Evolutionary conservation across 164 flowering plant species (phyloP), one percentile per base, ranked within the genome.

Genomic region (Akebia trifoliata): DNA sequence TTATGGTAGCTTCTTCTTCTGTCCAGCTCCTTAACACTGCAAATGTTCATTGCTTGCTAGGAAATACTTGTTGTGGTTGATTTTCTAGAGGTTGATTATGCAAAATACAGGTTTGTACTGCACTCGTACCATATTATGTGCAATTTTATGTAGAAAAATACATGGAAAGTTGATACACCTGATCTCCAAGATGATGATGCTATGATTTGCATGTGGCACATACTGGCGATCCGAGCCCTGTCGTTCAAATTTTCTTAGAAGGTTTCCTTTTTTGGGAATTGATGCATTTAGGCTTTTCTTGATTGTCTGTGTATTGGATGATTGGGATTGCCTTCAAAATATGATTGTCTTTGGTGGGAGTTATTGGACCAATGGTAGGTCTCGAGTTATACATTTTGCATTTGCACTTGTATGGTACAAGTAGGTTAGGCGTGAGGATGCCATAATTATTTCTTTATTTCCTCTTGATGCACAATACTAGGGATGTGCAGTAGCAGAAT

Each of bases 51-150:
- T 66, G 95, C 99, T 43, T 87, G 95, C 67, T 86, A 86, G 55
- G 99, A 97, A 53, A 93, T 93, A 67, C 96, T 95, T 46, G 78
- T 90, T 66, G 68, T 93, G 53, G 99, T 93, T 70, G 95, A 95
- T 36, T 93, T 93, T 76, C 81, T 93, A 12, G 99, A 90, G 80
- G 83, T 95, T 68, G 99, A 90, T 77, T 93, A 90, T 74, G 97
- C 97, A 8, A 93, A 83, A 59, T 83, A 76, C 84, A 90, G 99
- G 99, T 93, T 28, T 35, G 78, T 72, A 31, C 49, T 17, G 37
- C n/a, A 35, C 25, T 11, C 24, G 12, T 36, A 18, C 25, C 28
- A 50, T n/a, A n/a, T 57, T 24, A 30, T 38, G 11, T 0, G n/a
- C 8, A 6, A 31, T 8, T 8, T 28, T 25, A 18, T 26, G 8